Evolutionary conservation across 495 filamentous ascomycete genomes (phyloP), one percentile per base, ranked within the genome.

Genomic region (Talaromyces ruber): DNA sequence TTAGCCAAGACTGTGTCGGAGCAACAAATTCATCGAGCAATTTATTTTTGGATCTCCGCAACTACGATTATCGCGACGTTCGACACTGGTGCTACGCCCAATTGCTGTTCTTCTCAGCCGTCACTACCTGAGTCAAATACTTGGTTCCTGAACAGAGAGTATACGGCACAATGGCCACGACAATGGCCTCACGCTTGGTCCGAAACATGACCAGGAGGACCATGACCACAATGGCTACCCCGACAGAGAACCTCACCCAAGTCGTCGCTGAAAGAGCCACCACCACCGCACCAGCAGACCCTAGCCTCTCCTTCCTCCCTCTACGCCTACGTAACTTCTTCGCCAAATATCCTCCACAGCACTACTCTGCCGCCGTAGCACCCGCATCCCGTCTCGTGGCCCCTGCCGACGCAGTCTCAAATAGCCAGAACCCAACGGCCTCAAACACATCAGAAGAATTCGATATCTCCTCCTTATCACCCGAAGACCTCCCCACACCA

Each of bases 251-350:
- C 18, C 47, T 53, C 50, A 53, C 2, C 50, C n/a, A 53, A 6
- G 5, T 8, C 8, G 43, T 21, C 6, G 8, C 51, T 22, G 24
- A 47, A 47, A 47, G 16, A 47, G 18, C 21, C 24, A 54, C 51
- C n/a, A 26, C 51, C n/a, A 21, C 45, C 5, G 22, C 51, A 26
- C 7, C 18, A 59, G 58, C 9, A 59, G 34, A 39, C 14, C 22
- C 32, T 14, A 43, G 14, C 9, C 60, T 72, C 9, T 66, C 56
- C 59, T 64, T 65, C 12, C 68, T 80, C 47, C 94, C 92, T 16
- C 74, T 80, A 21, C 86, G 87, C 18, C 82, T 98, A n/a, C 83
- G 83, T 62, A 86, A 86, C 64, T 97, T 98, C 83, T 91, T 98
- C 74, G 86, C 88, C 37, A 86, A 88, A 63, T 97, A 92, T 68